These are phyloP conservation scores for Aureobasidium musti DNA, from an alignment of 2,329 filamentous ascomycete species.

Conservation along the genomic window DNA sequence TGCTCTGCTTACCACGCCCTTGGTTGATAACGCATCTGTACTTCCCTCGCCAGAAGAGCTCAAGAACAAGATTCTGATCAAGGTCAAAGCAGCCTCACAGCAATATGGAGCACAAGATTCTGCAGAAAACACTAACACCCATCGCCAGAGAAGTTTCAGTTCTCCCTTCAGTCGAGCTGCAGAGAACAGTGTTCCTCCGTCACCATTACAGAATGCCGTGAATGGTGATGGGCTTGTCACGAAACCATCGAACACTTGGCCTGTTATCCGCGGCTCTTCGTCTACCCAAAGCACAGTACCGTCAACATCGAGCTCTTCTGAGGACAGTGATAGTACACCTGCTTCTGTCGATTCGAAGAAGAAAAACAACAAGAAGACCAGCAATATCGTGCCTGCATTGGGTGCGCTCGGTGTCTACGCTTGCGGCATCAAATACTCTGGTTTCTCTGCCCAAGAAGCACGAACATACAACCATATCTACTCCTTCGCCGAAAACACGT, in stretches of 20 bases:
- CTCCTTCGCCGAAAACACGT: constrained; percentile 88
- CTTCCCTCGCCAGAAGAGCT: constrained; percentile 86
- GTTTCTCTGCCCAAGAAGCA: constrained; percentile 75
- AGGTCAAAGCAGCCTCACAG: constrained; percentile 80
- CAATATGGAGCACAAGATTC: constrained; percentile 29
- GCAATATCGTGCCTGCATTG: constrained; percentile 82
- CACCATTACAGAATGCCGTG: constrained; percentile 32
- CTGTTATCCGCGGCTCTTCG: constrained; percentile 57
- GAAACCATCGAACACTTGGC: constrained; percentile 46
- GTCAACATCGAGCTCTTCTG: constrained; percentile 63
- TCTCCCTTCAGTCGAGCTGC: constrained; percentile 71
- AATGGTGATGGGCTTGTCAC: background rate
- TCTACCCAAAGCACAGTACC: constrained; percentile 58
- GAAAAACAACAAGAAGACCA: constrained; percentile 59
- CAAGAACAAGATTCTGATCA: constrained; percentile 81
- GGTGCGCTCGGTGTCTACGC: constrained; percentile 81
- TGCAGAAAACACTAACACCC: constrained; percentile 39
- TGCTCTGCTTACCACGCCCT: constrained; percentile 73
- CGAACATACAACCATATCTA: constrained; percentile 92
- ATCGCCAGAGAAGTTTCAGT: constrained; percentile 67
- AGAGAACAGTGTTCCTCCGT: constrained; percentile 52
- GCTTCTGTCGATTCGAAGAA: constrained; percentile 59
- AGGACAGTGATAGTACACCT: constrained; percentile 71
- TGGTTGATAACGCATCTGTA: constrained; percentile 66
- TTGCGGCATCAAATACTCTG: constrained; percentile 78